Base-by-base conservation (phyloP, 2,329 filamentous ascomycete species). In the Fonsecaea pugnacius region DNA sequence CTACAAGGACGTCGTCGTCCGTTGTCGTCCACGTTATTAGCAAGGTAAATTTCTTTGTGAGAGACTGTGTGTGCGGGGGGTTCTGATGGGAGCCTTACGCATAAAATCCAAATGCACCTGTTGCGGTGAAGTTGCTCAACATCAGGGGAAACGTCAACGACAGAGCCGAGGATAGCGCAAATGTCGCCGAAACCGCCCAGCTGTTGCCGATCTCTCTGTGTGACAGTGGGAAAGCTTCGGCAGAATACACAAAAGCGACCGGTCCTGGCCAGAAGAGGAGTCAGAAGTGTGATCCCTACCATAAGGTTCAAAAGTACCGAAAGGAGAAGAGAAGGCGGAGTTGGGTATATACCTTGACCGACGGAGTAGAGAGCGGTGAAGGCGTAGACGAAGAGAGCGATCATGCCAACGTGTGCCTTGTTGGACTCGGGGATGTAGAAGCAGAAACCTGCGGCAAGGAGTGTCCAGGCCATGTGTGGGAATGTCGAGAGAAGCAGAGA, bases 401-500 rank as follows among this genome's bases (percentile, higher is more conserved):
- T 76, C 65, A 78, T 77, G 58, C 69, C 76, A 3, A 77, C 70
- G 2, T 77, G 76, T 2, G 77, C 75, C 38, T 75, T 71, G 36
- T 68, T 70, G 4, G 69, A 69, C 4, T 76, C 70, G 1, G 81
- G 80, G 60, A 84, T 84, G 71, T 75, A 82, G 72, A 84, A 84
- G 54, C 77, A 79, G 66, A 83, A 82, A 0, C 83, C 82, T 0
- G 82, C 83, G 63, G 82, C 82, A 67, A 84, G 78, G 43, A 84
- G 75, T 52, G 78, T 78, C 46, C 81, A 67, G 0, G 78, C 76
- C 87, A 90, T 89, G 16, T 89, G 74, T 0, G 87, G 87, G 71
- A 89, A 88, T 0, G 87, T 89, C 0, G 80, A 79, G 3, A 89
- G 78, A 1, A 89, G 80, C 8, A 90, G 78, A 68, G 87, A 87